phyloP scores from a whole-genome alignment of 169 alveolate genomes.

The Cryptosporidium sp. region DNA sequence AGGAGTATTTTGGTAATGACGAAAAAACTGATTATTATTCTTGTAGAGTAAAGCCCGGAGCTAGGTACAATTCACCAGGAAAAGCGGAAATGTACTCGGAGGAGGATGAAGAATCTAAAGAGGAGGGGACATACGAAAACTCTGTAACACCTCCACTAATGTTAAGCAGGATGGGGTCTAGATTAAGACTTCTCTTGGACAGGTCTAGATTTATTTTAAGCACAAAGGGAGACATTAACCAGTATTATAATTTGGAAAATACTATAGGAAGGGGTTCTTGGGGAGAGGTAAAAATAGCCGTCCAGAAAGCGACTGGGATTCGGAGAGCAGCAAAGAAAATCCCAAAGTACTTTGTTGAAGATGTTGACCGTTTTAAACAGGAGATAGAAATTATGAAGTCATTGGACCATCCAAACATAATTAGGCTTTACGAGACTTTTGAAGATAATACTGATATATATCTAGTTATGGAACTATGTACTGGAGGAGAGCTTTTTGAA shows the following conservation, averaged over 20 bases:
- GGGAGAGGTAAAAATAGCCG: slow-evolving; percentile 83
- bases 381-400: slow-evolving; percentile 88
- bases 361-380: slow-evolving; percentile 79
- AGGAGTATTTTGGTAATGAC: slow-evolving; percentile 25
- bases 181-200: slow-evolving; percentile 40
- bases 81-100: neutral
- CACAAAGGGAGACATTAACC: slow-evolving; percentile 77
- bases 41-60: neutral
- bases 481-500: slow-evolving; percentile 93
- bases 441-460: slow-evolving; percentile 85
- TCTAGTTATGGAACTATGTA: slow-evolving; percentile 86
- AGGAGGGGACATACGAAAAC: slow-evolving; percentile 9
- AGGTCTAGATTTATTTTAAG: slow-evolving; percentile 76
- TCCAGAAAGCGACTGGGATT: slow-evolving; percentile 78
- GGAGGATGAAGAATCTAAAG: neutral
- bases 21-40: neutral
- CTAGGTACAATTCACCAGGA: neutral
- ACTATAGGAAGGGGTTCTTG: slow-evolving; percentile 84
- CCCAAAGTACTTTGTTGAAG: slow-evolving; percentile 82
- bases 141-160: slow-evolving; percentile 37
- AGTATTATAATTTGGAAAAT: slow-evolving; percentile 68
- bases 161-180: slow-evolving; percentile 65
- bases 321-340: slow-evolving; percentile 84
- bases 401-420: slow-evolving; percentile 95
- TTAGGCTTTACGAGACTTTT: slow-evolving; percentile 91